Percentiles rank a stretch among this genome's conserved stretches.
Evolutionary conservation across 331 rosid species (phyloP).

Genomic region (Acacia concinna): DNA sequence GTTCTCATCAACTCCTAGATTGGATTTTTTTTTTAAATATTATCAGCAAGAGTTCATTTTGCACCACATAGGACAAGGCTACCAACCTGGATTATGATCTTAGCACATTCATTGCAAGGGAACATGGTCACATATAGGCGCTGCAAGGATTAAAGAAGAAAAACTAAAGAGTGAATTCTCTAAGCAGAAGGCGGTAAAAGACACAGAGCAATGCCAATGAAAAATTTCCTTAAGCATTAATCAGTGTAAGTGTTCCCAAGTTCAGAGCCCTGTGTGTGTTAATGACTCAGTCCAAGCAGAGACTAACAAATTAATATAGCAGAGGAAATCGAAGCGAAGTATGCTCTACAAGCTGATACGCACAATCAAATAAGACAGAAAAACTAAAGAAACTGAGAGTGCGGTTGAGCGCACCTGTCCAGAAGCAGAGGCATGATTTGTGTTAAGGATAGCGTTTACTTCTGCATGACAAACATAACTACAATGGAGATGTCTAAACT

Average conservation of each 20-base stretch:
- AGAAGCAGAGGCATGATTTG: constrained; percentile 88
- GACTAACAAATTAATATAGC: neutral
- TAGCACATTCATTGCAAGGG: constrained; percentile 98
- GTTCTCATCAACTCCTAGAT: neutral
- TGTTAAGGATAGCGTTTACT: constrained; percentile 90
- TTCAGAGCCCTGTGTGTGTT: neutral
- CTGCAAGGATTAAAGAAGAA: constrained; percentile 46
- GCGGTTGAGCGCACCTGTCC: constrained; percentile 68
- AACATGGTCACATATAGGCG: constrained; percentile 91
- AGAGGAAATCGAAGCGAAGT: neutral
- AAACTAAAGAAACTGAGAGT: constrained; percentile 4
- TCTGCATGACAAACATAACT: constrained; percentile 98
- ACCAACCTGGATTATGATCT: constrained; percentile 90
- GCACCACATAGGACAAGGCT: neutral
- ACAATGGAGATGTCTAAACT: neutral
- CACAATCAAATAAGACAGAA: neutral
- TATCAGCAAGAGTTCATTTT: constrained; percentile 5
- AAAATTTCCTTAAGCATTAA: constrained; percentile 3
- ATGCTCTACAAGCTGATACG: constrained; percentile 24
- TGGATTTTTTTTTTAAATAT: neutral
- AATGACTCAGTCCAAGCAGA: neutral
- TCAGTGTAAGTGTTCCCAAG: neutral
- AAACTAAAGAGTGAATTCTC: neutral
- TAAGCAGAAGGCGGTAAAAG: constrained; percentile 6
- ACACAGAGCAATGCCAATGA: neutral